Evolutionary conservation across 1,284 basidiomycete genomes (phyloP), one percentile per base, ranked within the genome.

Genomic region (Chiua sp.): DNA sequence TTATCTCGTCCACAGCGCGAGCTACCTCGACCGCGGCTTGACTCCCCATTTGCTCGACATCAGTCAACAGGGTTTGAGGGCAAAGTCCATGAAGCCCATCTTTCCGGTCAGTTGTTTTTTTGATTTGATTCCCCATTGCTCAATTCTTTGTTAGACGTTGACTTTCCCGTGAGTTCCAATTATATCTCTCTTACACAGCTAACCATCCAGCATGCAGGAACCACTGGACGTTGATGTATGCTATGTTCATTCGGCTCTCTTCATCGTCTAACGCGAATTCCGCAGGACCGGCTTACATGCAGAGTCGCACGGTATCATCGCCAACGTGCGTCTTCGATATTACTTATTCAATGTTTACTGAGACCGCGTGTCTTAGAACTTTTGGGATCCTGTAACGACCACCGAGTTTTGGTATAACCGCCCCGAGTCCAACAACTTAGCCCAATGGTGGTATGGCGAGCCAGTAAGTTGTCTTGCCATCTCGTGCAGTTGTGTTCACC

Each of bases 291-390:
- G 94, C 4, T 81, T 96, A 1, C 87, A 95, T 70, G 91, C 92
- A 0, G 92, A 95, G 72, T 90, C 88, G 23, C 92, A 95, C 72
- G 96, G 95, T 7, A 96, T 98, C 55, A 84, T 98, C 15, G 95
- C 88, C 16, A 98, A 98, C 71, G 91, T 92, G 67, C 16, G 84
- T 73, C 10, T 26, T 30, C 20, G 26, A 15, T 13, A 2, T 44
- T 28, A n/a, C 42, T 16, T 54, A 23, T 10, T 47, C 46, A 26
- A 22, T 37, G 3, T 26, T 57, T 32, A 46, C 46, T n/a, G 50
- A 54, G 39, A 47, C 52, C 52, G 42, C 51, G n/a, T n/a, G 35
- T 56, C 42, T 42, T 61, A 93, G 91, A 92, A 93, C 68, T 98
- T 98, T 71, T 95, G 87, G 84, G 93, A 94, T 71, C 93, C 92